Evolutionary conservation across 2,329 filamentous ascomycete genomes (phyloP), one percentile per base, ranked within the genome.

Genomic region (Rhinocladiella mackenziei): DNA sequence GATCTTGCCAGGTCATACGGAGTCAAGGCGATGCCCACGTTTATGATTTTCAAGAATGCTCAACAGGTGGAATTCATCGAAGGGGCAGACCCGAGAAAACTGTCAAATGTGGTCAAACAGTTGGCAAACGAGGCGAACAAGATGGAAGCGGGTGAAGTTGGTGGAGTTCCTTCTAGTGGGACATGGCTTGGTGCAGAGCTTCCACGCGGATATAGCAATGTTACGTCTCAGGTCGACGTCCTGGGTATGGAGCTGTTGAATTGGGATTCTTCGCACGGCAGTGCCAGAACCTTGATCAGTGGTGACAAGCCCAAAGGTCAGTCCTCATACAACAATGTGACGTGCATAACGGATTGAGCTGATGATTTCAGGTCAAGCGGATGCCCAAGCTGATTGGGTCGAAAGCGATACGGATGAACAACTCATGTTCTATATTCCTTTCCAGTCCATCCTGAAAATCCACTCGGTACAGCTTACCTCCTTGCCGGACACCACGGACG

Each of bases 401-500:
- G 87, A 96, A 73, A 96, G 88, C 65, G 91, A 96, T 62, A 94
- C 91, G 25, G 92, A 98, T 62, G 89, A 97, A 69, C 92, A 98
- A 72, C 73, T 98, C 51, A 86, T 97, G 77, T 76, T 98, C 34
- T 97, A 83, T 67, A 75, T 94, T 45, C 91, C 92, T 1, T 95
- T 98, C 69, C 84, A 89, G 65, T 80, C 84, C 22, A 86, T 81
- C 35, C 65, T 95, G 54, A 98, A 97, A 73, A 76, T 97, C 39
- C 91, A 96, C 68, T 89, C 88, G 8, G 69, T 78, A 43, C 74
- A 97, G 69, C 80, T 98, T 59, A 97, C 92, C 1, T 96, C 89
- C 3, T 65, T 88, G 26, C 83, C 86, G 3, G 77, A 72, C 5
- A 56, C 59, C 8, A 53, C 74, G 3, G 63, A 67, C 2, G 70